These are phyloP conservation scores for Orbilia oligospora DNA, from an alignment of 2,329 filamentous ascomycete species.

Conservation along the genomic window DNA sequence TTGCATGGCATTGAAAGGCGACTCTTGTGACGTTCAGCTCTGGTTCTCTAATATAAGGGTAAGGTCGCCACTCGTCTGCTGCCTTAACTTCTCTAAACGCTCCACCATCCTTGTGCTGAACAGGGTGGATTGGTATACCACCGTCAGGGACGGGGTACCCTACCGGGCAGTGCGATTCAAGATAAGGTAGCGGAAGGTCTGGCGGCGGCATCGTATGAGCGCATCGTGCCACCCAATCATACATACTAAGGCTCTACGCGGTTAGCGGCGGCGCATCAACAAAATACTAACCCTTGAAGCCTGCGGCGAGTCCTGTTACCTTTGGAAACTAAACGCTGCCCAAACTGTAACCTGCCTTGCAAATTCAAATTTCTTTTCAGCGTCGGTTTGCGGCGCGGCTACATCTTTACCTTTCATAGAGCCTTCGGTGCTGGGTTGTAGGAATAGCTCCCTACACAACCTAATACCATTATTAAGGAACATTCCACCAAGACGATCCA, in stretches of 20 bases:
- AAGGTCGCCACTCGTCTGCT: slow-evolving; percentile 30
- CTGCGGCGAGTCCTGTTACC: neutral
- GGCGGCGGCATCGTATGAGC: slow-evolving; percentile 47
- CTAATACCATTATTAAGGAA: slow-evolving; percentile 48
- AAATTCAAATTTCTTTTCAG: slow-evolving; percentile 44
- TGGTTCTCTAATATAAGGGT: slow-evolving; percentile 41
- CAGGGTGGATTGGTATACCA: slow-evolving; percentile 7
- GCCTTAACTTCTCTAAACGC: slow-evolving; percentile 19
- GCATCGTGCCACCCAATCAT: slow-evolving; percentile 39
- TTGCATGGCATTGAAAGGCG: slow-evolving; percentile 34
- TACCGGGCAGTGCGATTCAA: slow-evolving; percentile 15
- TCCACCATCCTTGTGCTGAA: slow-evolving; percentile 39
- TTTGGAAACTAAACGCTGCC: slow-evolving; percentile 49
- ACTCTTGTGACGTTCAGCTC: slow-evolving; percentile 39
- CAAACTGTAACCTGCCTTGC: slow-evolving; percentile 44
- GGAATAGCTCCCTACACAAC: slow-evolving; percentile 33
- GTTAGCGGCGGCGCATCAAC: neutral
- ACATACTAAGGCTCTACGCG: slow-evolving; percentile 13
- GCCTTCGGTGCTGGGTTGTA: neutral
- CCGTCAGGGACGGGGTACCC: slow-evolving; percentile 9
- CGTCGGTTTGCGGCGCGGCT: slow-evolving; percentile 17
- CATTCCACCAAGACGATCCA: slow-evolving; percentile 53
- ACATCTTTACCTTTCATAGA: slow-evolving; percentile 22
- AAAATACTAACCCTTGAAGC: neutral
- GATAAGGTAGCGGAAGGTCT: slow-evolving; percentile 39